Evolutionary conservation across 805 yeast species (phyloP), one percentile per base, ranked within the genome.

Genomic region (Scheffersomyces stipitis): DNA sequence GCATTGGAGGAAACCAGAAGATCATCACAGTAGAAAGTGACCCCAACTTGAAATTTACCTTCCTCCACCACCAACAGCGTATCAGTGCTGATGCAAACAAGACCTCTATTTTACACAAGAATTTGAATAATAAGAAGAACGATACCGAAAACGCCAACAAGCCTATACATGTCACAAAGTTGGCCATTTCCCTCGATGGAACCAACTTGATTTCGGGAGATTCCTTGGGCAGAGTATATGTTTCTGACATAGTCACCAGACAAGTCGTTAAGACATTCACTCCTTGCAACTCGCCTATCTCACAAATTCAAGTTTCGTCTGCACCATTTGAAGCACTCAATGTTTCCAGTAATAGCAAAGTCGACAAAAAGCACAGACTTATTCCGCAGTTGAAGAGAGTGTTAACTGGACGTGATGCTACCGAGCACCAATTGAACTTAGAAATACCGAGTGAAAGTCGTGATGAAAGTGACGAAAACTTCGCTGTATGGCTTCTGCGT

Each of bases 171-270:
- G 76, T 85, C 2, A 76, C 86, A 0, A 63, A 76, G 27, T 46
- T 89, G 34, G 68, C 65, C 2, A 59, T 86, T 2, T 79, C 89
- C 4, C 64, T 84, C 52, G 97, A 90, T 54, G 96, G 91, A 4
- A 78, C 90, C 13, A 58, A 66, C 26, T 51, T 90, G 4, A 64
- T 84, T 3, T 76, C 88, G 4, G 97, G 96, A 24, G 95, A 86
- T 54, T 58, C 72, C 0, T 52, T 48, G n/a, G 97, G 97, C 1
- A 69, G 75, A 18, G 77, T 86, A 2, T 74, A 75, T 28, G 70
- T 81, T 1, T 74, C 82, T 48, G 97, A 91, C 58, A 68, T 81
- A 4, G 75, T 71, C 12, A 80, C 91, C 1, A 81, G 76, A 51
- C 93, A 85, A 58, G 78, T 80, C 13, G 65, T 78, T 18, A 80